Percentiles rank a stretch among this genome's conserved stretches.
phyloP scores from a whole-genome alignment of 2,329 filamentous ascomycete genomes.

The Hymenoscyphus fructigenus region DNA sequence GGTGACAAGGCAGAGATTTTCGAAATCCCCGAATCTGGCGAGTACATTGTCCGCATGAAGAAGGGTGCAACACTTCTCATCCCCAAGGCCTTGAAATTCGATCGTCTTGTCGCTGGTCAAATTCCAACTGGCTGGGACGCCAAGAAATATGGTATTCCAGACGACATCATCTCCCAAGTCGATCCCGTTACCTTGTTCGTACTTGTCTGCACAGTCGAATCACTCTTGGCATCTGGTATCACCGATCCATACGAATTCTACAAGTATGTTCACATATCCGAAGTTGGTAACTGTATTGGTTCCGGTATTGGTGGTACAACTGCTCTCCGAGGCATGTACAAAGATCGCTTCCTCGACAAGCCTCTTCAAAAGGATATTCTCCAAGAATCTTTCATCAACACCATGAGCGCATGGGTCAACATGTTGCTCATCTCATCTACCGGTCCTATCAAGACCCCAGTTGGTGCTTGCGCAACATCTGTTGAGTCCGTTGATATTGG shows the following conservation, averaged over 20 bases:
- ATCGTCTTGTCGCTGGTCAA: conserved; percentile 95
- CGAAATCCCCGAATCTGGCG: conserved; percentile 87
- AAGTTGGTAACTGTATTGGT: conserved; percentile 97
- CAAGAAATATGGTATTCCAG: conserved; percentile 91
- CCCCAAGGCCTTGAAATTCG: conserved; percentile 94
- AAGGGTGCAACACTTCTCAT: conserved; percentile 95
- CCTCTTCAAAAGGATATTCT: conserved; percentile 98
- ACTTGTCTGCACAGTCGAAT: conserved; percentile 89
- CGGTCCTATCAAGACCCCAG: conserved; percentile 96
- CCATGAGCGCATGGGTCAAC: conserved; percentile 99
- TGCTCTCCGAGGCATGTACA: conserved; percentile 96
- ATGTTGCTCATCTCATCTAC: conserved; percentile 97
- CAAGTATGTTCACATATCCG: conserved; percentile 97
- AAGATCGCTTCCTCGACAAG: conserved; percentile 94
- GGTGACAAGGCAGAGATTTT: conserved; percentile 98
- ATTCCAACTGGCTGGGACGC: conserved; percentile 97
- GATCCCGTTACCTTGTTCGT: conserved; percentile 96
- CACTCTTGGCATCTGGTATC: conserved; percentile 88
- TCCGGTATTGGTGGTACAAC: conserved; percentile 96
- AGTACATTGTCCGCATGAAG: conserved; percentile 91
- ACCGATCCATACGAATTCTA: conserved; percentile 99
- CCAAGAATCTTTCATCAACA: conserved; percentile 99
- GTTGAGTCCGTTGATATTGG: conserved; percentile 97
- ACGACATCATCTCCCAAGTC: conserved; percentile 96
- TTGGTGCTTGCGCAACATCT: conserved; percentile 94